Evolutionary conservation across 345 rosid species (phyloP).

Genomic region (Brassica carinata): DNA sequence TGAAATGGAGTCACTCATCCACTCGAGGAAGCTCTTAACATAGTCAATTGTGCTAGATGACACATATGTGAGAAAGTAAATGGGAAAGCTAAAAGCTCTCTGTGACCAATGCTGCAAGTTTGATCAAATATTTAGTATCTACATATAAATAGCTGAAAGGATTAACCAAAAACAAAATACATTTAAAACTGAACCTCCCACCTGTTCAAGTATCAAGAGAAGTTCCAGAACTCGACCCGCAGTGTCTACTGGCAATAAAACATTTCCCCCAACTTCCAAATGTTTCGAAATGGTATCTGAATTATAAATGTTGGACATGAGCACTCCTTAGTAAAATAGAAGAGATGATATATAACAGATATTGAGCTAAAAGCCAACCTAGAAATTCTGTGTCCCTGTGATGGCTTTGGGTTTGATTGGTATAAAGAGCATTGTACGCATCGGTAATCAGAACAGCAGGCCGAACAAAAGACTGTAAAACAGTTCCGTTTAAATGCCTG

Average conservation of each 20-base stretch:
- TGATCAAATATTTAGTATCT: slow-evolving; percentile 37
- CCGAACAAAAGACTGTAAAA: slow-evolving; percentile 82
- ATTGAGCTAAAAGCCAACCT: slow-evolving; percentile 45
- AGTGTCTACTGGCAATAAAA: slow-evolving; percentile 87
- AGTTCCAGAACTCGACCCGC: slow-evolving; percentile 95
- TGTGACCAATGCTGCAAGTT: slow-evolving; percentile 75
- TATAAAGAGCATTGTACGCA: slow-evolving; percentile 88
- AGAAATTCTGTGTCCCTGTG: slow-evolving; percentile 87
- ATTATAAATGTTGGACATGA: slow-evolving; percentile 9
- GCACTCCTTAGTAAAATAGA: not conserved
- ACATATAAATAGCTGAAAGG: slow-evolving; percentile 15
- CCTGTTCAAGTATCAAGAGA: slow-evolving; percentile 89
- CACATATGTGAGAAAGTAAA: slow-evolving; percentile 87
- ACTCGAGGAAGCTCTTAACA: slow-evolving; percentile 97
- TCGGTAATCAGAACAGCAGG: slow-evolving; percentile 98
- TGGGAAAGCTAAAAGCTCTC: slow-evolving; percentile 68
- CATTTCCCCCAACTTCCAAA: slow-evolving; percentile 83
- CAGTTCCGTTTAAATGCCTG: slow-evolving; percentile 99
- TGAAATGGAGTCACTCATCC: slow-evolving; percentile 98
- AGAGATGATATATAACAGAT: not conserved
- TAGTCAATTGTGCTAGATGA: slow-evolving; percentile 95
- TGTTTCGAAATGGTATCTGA: slow-evolving; percentile 65
- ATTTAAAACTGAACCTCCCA: slow-evolving; percentile 30
- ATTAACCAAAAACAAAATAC: slow-evolving; percentile 20
- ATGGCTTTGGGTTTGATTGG: slow-evolving; percentile 70